These are phyloP conservation scores for Penicillium turbatum DNA, from an alignment of 495 filamentous ascomycete species.

Conservation along the genomic window DNA sequence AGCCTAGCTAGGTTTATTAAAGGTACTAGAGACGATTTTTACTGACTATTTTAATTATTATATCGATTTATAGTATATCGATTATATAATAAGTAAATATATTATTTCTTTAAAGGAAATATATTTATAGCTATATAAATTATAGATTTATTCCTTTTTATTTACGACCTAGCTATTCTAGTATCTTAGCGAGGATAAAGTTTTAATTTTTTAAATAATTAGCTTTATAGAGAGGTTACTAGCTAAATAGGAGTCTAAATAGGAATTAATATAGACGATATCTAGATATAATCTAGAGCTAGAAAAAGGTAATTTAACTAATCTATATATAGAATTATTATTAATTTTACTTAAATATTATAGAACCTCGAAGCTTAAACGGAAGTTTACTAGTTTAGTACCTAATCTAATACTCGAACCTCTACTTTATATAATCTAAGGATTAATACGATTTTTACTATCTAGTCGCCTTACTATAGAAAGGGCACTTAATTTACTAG, in stretches of 20 bases:
- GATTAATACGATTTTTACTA: conserved; percentile 2
- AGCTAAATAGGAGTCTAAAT: conserved; percentile 19
- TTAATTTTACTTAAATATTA: not conserved
- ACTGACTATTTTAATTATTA: conserved; percentile 34
- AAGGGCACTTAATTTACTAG: conserved; percentile 12
- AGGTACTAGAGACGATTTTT: conserved; percentile 40
- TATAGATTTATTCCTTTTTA: conserved; percentile 23
- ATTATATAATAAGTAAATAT: conserved; percentile 29
- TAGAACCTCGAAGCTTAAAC: conserved; percentile 1
- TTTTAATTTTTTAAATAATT: conserved; percentile 16
- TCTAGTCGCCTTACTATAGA: conserved; percentile 13
- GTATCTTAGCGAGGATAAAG: conserved; percentile 21
- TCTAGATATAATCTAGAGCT: conserved; percentile 10
- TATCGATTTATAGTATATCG: conserved; percentile 42
- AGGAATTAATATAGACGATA: conserved; percentile 9
- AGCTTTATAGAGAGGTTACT: conserved; percentile 15
- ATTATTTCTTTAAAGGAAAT: conserved; percentile 1
- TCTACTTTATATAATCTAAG: conserved; percentile 3
- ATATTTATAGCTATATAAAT: conserved; percentile 6
- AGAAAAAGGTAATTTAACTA: conserved; percentile 12
- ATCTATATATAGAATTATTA: conserved; percentile 2
- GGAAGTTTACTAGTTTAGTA: not conserved
- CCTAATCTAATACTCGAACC: conserved; percentile 3
- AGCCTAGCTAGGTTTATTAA: conserved; percentile 29
- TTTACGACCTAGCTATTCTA: conserved; percentile 20